phyloP scores from a whole-genome alignment of 2,329 filamentous ascomycete species.

The Coccinonectria pachysandricola region DNA sequence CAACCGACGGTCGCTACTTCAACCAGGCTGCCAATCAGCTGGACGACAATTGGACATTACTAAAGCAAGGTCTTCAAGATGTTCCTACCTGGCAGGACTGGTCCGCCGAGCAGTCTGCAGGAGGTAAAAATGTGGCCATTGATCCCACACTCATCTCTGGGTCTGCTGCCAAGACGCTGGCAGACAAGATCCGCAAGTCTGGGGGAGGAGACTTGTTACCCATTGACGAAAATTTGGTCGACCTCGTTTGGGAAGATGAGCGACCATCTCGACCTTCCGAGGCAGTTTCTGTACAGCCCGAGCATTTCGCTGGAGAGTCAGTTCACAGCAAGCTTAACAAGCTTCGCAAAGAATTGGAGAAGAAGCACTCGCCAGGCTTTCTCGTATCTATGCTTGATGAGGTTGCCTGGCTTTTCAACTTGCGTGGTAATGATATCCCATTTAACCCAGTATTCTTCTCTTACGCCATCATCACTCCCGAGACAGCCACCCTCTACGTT shows the following conservation, averaged over 20 bases:
- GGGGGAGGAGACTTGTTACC: slow-evolving; percentile 69
- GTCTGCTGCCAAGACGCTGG: slow-evolving; percentile 54
- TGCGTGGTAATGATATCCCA: slow-evolving; percentile 87
- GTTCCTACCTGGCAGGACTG: slow-evolving; percentile 98
- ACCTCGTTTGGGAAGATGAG: slow-evolving; percentile 71
- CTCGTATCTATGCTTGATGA: slow-evolving; percentile 94
- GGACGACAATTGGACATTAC: slow-evolving; percentile 78
- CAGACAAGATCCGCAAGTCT: slow-evolving; percentile 77
- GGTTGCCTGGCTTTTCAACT: slow-evolving; percentile 96
- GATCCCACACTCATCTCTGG: slow-evolving; percentile 80
- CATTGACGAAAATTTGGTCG: slow-evolving; percentile 76
- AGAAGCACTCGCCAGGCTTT: slow-evolving; percentile 79
- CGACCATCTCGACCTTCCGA: slow-evolving; percentile 68
- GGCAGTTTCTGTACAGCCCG: slow-evolving; percentile 59
- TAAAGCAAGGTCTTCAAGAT: slow-evolving; percentile 89
- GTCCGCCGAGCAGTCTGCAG: slow-evolving; percentile 76
- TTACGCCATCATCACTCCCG: slow-evolving; percentile 78
- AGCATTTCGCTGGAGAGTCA: slow-evolving; percentile 71
- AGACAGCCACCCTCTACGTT: slow-evolving; percentile 69
- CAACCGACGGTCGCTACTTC: slow-evolving; percentile 95
- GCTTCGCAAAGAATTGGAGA: slow-evolving; percentile 80
- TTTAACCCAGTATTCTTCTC: slow-evolving; percentile 99
- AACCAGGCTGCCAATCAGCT: slow-evolving; percentile 90
- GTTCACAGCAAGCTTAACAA: slow-evolving; percentile 76
- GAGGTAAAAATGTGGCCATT: slow-evolving; percentile 80